These are phyloP conservation scores for Candida ascalaphidarum DNA, from an alignment of 805 yeast genomes.

Conservation along the genomic window DNA sequence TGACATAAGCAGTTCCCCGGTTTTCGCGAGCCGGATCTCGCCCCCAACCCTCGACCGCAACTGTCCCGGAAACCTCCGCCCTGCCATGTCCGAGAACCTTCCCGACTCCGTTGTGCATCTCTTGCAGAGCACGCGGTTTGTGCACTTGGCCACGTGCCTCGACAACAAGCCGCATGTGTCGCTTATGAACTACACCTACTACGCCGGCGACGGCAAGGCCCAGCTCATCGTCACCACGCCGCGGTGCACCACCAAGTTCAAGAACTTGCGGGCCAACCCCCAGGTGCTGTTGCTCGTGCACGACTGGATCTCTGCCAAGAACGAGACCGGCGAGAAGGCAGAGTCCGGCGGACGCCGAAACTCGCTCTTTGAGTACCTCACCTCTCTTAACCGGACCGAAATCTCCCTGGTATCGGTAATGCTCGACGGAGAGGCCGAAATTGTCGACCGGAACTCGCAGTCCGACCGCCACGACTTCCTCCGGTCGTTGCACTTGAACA, in stretches of 20 bases:
- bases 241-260: conserved; percentile 62
- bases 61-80: too few relatives aligned
- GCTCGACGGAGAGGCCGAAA: conserved; percentile 60
- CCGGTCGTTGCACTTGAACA: conserved; percentile 50
- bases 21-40: too few relatives aligned
- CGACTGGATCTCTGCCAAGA: conserved; percentile 75
- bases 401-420: conserved; percentile 77
- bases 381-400: conserved; percentile 72
- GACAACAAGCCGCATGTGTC: conserved; percentile 78
- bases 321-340: conserved; percentile 8
- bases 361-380: conserved; percentile 45
- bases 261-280: conserved; percentile 63
- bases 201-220: conserved; percentile 30
- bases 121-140: conserved; percentile 54
- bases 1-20: too few relatives aligned
- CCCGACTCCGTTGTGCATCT: conserved; percentile 33
- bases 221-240: conserved; percentile 68
- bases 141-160: conserved; percentile 78
- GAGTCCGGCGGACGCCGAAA: conserved; percentile 3
- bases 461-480: conserved; percentile 48
- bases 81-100: conserved; percentile 10
- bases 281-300: conserved; percentile 78
- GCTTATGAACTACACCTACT: conserved; percentile 82
- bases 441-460: conserved; percentile 29
- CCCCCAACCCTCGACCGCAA: too few relatives aligned